These are phyloP conservation scores for Schizochytrium sp. DNA, from an alignment of 108 stramenopile species.

Conservation along the genomic window DNA sequence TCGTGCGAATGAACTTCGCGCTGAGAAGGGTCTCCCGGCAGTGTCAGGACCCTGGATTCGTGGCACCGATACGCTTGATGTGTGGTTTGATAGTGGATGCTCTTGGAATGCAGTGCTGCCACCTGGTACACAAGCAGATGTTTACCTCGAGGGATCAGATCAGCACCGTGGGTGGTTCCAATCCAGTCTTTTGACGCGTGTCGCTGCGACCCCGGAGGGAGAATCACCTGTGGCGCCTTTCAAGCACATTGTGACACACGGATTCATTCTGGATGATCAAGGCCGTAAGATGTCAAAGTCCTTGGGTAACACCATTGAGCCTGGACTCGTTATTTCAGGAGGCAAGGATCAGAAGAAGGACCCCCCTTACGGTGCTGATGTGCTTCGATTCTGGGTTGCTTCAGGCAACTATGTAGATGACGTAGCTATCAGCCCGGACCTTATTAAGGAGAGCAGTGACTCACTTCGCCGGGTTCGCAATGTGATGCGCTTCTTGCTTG, in stretches of 20 bases:
- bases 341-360: slow-evolving; percentile 76
- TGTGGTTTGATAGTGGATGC: slow-evolving; percentile 99
- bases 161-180: slow-evolving; percentile 99
- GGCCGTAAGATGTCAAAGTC: slow-evolving; percentile 99
- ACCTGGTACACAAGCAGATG: slow-evolving; percentile 83
- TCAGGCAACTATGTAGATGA: slow-evolving; percentile 95
- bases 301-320: slow-evolving; percentile 97
- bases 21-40: background rate
- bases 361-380: slow-evolving; percentile 94
- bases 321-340: slow-evolving; percentile 88
- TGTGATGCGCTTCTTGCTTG: slow-evolving; percentile 92
- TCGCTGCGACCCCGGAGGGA: slow-evolving; percentile 79
- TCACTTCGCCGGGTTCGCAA: slow-evolving; percentile 95
- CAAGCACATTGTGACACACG: slow-evolving; percentile 96
- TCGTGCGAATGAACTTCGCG: background rate
- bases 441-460: slow-evolving; percentile 93
- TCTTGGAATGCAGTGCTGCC: slow-evolving; percentile 95
- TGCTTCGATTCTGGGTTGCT: slow-evolving; percentile 96
- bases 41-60: slow-evolving; percentile 78
- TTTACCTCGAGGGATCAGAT: slow-evolving; percentile 79
- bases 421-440: slow-evolving; percentile 88
- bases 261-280: slow-evolving; percentile 97
- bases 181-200: slow-evolving; percentile 92
- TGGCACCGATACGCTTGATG: slow-evolving; percentile 99
- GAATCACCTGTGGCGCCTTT: slow-evolving; percentile 78